A percentile compares a stretch with the other conserved stretches of the same genome.
phyloP scores from a whole-genome alignment of 2,329 filamentous ascomycete species.

The Colletotrichum coccodes region DNA sequence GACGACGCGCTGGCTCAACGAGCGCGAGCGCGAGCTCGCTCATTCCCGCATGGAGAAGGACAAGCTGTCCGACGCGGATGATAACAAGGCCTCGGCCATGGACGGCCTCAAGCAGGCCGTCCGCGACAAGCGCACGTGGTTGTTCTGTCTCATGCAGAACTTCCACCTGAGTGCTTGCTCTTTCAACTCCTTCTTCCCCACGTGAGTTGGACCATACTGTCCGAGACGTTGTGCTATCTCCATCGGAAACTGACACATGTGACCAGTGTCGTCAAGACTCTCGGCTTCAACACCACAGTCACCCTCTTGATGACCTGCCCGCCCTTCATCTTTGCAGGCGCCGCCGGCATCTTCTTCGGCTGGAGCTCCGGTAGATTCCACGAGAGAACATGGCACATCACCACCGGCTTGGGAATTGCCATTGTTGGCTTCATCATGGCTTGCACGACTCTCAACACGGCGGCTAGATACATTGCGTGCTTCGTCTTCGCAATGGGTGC shows the following conservation, averaged over 20 bases:
- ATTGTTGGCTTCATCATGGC: slow-evolving; percentile 54
- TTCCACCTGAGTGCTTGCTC: slow-evolving; percentile 61
- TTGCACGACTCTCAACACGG: slow-evolving; percentile 47
- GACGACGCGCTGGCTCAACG: slow-evolving; percentile 55
- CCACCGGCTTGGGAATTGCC: slow-evolving; percentile 51
- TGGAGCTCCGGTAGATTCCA: slow-evolving; percentile 60
- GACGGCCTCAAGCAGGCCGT: slow-evolving; percentile 60
- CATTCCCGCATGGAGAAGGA: slow-evolving; percentile 60
- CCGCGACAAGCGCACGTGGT: slow-evolving; percentile 60
- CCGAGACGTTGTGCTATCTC: rapidly evolving
- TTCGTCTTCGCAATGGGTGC: slow-evolving; percentile 54
- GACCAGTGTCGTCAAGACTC: slow-evolving; percentile 54
- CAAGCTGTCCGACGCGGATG: slow-evolving; percentile 56
- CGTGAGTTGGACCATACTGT: slow-evolving; percentile 36
- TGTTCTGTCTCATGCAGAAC: slow-evolving; percentile 66
- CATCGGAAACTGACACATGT: background rate
- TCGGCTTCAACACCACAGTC: slow-evolving; percentile 59
- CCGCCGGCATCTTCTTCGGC: slow-evolving; percentile 55
- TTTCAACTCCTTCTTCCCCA: slow-evolving; percentile 58
- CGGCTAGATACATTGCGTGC: slow-evolving; percentile 52
- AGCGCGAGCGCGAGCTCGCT: slow-evolving; percentile 58
- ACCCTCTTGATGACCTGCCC: slow-evolving; percentile 64
- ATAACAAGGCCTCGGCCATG: slow-evolving; percentile 50
- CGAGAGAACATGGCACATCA: slow-evolving; percentile 62
- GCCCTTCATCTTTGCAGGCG: slow-evolving; percentile 61